phyloP scores from a whole-genome alignment of 768 basidiomycete species.

The Lactarius tabidus region DNA sequence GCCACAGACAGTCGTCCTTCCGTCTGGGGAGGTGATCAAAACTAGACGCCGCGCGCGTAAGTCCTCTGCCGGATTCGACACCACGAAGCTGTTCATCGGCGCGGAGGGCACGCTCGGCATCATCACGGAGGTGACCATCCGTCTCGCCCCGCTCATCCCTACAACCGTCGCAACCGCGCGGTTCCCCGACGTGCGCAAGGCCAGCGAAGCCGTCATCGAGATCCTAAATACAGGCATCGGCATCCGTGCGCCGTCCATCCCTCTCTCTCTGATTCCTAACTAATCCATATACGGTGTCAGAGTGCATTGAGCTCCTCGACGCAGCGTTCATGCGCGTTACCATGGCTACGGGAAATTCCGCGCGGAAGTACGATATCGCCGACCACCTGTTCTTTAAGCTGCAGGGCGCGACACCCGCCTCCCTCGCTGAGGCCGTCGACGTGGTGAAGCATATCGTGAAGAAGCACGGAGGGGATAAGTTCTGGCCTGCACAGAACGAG shows the following conservation, averaged over 20 bases:
- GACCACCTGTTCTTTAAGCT: conserved; percentile 87
- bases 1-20: no score
- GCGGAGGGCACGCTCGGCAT: conserved; percentile 66
- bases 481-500: conserved; percentile 57
- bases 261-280: not conserved
- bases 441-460: conserved; percentile 55
- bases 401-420: conserved; percentile 60
- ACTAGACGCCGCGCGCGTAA: conserved; percentile 37
- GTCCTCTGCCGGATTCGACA: conserved; percentile 34
- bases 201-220: conserved; percentile 70
- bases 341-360: conserved; percentile 50
- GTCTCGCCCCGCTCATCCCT: conserved; percentile 76
- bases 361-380: conserved; percentile 24
- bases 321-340: conserved; percentile 60
- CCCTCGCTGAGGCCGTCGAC: conserved; percentile 57
- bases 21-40: no score
- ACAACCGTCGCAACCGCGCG: conserved; percentile 80
- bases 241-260: conserved; percentile 56
- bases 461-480: conserved; percentile 64
- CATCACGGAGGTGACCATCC: conserved; percentile 83
- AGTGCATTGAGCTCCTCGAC: conserved; percentile 85
- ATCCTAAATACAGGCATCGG: conserved; percentile 69
- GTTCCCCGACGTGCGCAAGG: conserved; percentile 71
- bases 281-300: conserved; percentile 35
- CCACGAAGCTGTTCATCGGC: conserved; percentile 35